A percentile compares a stretch with the other conserved stretches of the same genome.
Evolutionary conservation across 352 stramenopile species (phyloP).

Genomic region (Phytophthora pistaciae): DNA sequence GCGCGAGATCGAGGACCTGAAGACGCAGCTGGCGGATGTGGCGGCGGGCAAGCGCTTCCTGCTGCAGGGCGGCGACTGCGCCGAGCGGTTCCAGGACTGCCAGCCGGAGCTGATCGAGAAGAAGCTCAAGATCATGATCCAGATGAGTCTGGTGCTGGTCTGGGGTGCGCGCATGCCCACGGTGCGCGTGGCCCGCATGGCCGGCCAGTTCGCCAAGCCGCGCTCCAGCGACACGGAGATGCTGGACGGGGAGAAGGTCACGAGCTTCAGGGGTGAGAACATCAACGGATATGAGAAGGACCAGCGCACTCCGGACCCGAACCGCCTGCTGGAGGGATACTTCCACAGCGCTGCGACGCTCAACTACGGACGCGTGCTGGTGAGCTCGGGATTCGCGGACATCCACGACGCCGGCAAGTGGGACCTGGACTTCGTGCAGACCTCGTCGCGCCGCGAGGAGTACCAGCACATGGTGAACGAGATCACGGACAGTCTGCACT

Average conservation of each 20-base stretch:
- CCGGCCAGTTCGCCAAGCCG: conserved; percentile 99
- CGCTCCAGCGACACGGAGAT: conserved; percentile 95
- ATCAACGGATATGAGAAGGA: conserved; percentile 97
- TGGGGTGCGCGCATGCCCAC: conserved; percentile 97
- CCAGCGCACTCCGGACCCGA: conserved; percentile 94
- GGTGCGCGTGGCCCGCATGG: conserved; percentile 97
- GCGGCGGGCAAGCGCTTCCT: conserved; percentile 97
- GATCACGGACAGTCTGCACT: conserved; percentile 98
- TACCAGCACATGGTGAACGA: conserved; percentile 97
- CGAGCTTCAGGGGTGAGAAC: conserved; percentile 98
- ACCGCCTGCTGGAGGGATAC: conserved; percentile 96
- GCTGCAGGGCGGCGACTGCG: conserved; percentile 98
- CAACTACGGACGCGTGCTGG: conserved; percentile 97
- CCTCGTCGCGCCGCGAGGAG: conserved; percentile 93
- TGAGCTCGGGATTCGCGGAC: conserved; percentile 96
- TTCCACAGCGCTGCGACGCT: conserved; percentile 98
- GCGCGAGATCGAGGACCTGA: conserved; percentile 94
- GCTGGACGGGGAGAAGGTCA: conserved; percentile 94
- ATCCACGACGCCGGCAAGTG: conserved; percentile 97
- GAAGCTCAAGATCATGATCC: conserved; percentile 95
- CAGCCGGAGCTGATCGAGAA: conserved; percentile 89
- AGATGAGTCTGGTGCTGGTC: conserved; percentile 98
- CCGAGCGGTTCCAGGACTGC: conserved; percentile 97
- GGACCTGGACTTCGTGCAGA: conserved; percentile 99
- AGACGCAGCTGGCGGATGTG: conserved; percentile 93